Conservation (phyloP, 2,329 filamentous ascomycete genomes). For the Cladosporium austrohemisphaericum region DNA sequence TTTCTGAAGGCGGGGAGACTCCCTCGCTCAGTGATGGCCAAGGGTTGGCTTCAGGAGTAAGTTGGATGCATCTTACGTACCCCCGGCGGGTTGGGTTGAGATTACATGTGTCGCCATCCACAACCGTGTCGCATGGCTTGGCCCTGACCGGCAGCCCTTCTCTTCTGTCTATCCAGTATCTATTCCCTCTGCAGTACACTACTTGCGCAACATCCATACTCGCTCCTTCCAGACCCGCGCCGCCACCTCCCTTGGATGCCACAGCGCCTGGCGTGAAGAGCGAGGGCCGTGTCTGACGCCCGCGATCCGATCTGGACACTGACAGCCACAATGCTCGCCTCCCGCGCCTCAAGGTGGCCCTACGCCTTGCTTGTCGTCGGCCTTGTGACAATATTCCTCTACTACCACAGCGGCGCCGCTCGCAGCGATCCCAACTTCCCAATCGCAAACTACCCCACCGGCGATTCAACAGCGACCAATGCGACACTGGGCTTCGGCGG, state of each 20-base stretch:
- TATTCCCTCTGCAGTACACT: too few species aligned
- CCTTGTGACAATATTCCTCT: slow-evolving; percentile 7
- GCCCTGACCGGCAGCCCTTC: too few species aligned
- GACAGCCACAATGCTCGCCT: slow-evolving; percentile 14
- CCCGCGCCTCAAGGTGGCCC: slow-evolving; percentile 6
- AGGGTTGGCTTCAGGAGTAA: too few species aligned
- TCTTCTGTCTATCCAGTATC: too few species aligned
- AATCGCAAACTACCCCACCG: slow-evolving; percentile 7
- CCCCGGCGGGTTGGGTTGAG: too few species aligned
- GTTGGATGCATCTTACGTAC: too few species aligned
- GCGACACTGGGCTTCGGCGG: slow-evolving; percentile 34
- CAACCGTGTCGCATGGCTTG: too few species aligned
- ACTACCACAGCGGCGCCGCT: not conserved
- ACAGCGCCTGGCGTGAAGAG: not conserved
- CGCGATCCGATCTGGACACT: not conserved
- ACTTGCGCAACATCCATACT: too few species aligned
- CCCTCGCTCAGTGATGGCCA: too few species aligned
- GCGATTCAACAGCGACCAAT: slow-evolving; percentile 18
- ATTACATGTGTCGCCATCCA: too few species aligned
- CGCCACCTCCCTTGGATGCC: slow-evolving; percentile 6
- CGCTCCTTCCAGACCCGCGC: too few species aligned
- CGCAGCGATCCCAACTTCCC: not conserved
- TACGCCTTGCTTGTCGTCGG: slow-evolving; percentile 4
- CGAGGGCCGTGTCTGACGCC: slow-evolving; percentile 3
- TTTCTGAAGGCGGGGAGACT: too few species aligned